Evolutionary conservation across 2,329 filamentous ascomycete species (phyloP), one percentile per base, ranked within the genome.

Genomic region (Trichoderma semiorbis): DNA sequence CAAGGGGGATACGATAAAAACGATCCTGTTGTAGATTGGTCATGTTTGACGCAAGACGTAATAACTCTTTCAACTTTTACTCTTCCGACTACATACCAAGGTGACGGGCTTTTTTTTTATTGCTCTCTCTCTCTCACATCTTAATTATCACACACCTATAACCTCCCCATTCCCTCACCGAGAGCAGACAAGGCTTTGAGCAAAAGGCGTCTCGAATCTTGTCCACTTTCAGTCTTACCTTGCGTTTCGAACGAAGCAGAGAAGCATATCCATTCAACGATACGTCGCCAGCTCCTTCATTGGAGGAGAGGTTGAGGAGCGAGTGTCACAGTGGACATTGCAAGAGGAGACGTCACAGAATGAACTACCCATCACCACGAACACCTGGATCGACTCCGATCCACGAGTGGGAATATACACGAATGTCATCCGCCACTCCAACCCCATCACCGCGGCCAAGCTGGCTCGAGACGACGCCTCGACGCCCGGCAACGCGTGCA

Each of bases 11-110:
- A 60, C 34, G 64, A 62, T 39, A 69, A 72, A 70, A 70, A 75
- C 64, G 36, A 74, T 69, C 58, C 67, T 67, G 66, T 70, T 71
- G 71, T 72, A 72, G 73, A 73, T 73, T 80, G 78, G 81, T 81
- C 80, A 89, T 89, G 87, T 89, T 86, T 81, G 84, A 84, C 82
- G 83, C 83, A 85, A 83, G 83, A 85, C 85, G 82, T 85, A 83
- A 82, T 78, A 83, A 82, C 78, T 83, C 81, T 81, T 84, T 82
- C 80, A 86, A 84, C 81, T 85, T 84, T 85, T 85, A 84, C 84
- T 85, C 85, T 79, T 85, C 85, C 86, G 85, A 88, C 83, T 84
- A 86, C 84, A 88, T 87, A 87, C 85, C 86, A 84, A 87, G 87
- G 87, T 89, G 87, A 89, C 86, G 81, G 83, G 83, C 80, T 84